Base-by-base conservation (phyloP, 208 protist species). In the Angomonas deanei region DNA sequence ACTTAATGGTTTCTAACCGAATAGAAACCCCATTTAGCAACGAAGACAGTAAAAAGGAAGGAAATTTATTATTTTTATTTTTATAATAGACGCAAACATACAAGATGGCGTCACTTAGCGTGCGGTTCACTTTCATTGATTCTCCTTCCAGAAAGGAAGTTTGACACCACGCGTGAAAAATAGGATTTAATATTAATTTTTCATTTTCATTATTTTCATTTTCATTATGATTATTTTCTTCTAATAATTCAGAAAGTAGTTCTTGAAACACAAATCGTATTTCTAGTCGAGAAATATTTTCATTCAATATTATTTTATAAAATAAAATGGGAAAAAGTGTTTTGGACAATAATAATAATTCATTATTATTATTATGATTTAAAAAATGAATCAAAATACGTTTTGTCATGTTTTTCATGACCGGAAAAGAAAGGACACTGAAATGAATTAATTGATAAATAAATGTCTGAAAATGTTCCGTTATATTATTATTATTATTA, bases 1-100 rank as follows among this genome's bases (percentile, higher is more conserved):
- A 34, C 13, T 56, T 33, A 24, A 33, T 24, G 3, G 50, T 56
- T 4, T 33, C 31, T 3, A 56, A n/a, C 5, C 24, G 50, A 33
- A 30, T 56, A 6, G 50, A 30, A 5, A 56, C 28, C 10, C 50
- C 50, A 24, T 56, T 56, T 3, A 56, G 50, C 24, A 56, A 56
- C 5, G 28, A 24, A 19, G 50, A 33, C 5, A 56, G 50, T 15
- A 56, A 33, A 56, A 56, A 56, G 26, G 28, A 33, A 56, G 50
- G 28, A 34, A 33, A 28, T 4, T 10, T 3, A 33, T 19, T 28
- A 3, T 33, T 34, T 28, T 33, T 5, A 19, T 56, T 5, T 56
- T 56, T 15, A 3, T 56, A 56, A 24, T 56, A 56, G 23, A 30
- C 21, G 6, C 21, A 56, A 24, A 56, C 15, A 19, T 56, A 56